Base-by-base conservation (phyloP, 2,329 filamentous ascomycete genomes). In the Thermothelomyces thermophilus region DNA sequence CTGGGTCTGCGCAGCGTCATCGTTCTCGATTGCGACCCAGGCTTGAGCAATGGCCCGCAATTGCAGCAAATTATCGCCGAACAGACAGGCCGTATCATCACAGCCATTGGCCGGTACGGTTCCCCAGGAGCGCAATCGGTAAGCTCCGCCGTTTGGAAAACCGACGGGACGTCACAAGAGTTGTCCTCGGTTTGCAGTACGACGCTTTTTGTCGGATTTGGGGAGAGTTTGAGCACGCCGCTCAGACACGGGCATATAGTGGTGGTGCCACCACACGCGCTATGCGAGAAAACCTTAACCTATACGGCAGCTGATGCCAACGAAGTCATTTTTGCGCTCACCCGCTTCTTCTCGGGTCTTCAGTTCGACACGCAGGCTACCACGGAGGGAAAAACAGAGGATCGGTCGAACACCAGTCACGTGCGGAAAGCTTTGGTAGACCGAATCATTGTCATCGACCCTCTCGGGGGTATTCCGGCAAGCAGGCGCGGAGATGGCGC, bases 361-460 rank as follows among this genome's bases (percentile, higher is more conserved):
- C 77, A 81, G 44, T 72, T 76, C 34, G 50, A 51, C 11, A 22
- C 28, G 10, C 50, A 35, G 31, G n/a, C 17, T 8, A 51, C 13
- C 30, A 46, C 26, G 41, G 52, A 34, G 13, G 60, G 64, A 16
- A 3, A 64, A 63, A 66, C 73, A 7, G 72, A 75, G 46, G 70
- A 75, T 37, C 68, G 64, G 11, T 28, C 28, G 10, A 68, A 63
- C 30, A 64, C 69, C 53, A 68, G 67, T 45, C 64, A 70, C 41
- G 59, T 60, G 47, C 63, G 63, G 48, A 74, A 76, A 26, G 77
- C 84, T 1, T 77, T 79, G 0, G 70, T 98, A 5, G 91, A 97
- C 63, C 80, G 91, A 31, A 75, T 98, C 36, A 95, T 98, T 54
- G 73, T 98, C 24, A 75, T 98, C 6, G 93, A 98, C 65, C 83